Evolutionary conservation across 176 grass and related monocot genomes (phyloP).

Genomic region (Zea luxurians): DNA sequence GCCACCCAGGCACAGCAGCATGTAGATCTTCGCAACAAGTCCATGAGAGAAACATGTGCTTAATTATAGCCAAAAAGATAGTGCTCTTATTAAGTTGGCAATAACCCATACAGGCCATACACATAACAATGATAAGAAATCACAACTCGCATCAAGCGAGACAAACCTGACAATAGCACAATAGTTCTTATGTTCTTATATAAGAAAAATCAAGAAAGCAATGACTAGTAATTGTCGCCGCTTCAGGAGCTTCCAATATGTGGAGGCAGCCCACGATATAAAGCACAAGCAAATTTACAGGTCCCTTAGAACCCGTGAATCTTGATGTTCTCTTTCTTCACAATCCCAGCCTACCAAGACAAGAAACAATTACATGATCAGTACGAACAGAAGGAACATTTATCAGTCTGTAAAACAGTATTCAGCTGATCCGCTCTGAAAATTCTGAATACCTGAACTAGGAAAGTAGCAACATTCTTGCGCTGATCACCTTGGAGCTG

Average conservation of each 20-base stretch:
- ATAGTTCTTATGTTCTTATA: slow-evolving; percentile 31
- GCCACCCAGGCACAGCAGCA: too few relatives aligned
- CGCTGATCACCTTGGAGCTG: slow-evolving; percentile 82
- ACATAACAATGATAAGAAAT: slow-evolving; percentile 14
- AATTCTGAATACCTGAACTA: slow-evolving; percentile 53
- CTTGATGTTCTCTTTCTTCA: slow-evolving; percentile 76
- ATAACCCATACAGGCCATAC: slow-evolving; percentile 34
- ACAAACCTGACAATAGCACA: slow-evolving; percentile 5
- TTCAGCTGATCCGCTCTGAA: not conserved
- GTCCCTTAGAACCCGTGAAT: slow-evolving; percentile 67
- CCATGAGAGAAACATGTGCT: not conserved
- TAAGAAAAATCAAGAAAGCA: slow-evolving; percentile 22
- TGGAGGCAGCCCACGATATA: not conserved
- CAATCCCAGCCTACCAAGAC: slow-evolving; percentile 58
- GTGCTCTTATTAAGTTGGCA: slow-evolving; percentile 36
- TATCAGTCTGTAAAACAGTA: not conserved
- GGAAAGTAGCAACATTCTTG: slow-evolving; percentile 73
- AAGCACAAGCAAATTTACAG: slow-evolving; percentile 8
- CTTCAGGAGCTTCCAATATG: slow-evolving; percentile 36
- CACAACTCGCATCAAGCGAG: slow-evolving; percentile 62
- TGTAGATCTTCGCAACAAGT: too few relatives aligned
- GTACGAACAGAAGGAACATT: not conserved
- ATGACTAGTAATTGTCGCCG: slow-evolving; percentile 20
- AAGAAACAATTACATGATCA: not conserved
- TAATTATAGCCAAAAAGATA: slow-evolving; percentile 20